A percentile compares a stretch with the other conserved stretches of the same genome.
phyloP scores from a whole-genome alignment of 441 rosid species.

The Manihot esculenta region DNA sequence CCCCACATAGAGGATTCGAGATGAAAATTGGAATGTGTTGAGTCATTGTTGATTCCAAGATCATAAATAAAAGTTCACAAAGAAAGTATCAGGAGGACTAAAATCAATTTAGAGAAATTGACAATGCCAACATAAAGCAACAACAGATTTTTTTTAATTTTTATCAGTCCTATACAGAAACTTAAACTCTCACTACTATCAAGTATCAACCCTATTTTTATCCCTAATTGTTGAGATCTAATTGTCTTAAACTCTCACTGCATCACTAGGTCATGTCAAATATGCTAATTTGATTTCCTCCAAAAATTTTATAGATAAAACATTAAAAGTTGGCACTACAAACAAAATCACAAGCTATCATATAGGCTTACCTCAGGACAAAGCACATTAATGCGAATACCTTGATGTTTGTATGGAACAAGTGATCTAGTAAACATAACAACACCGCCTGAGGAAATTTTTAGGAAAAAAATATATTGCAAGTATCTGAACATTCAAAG shows the following conservation, averaged over 20 bases:
- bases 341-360: not conserved
- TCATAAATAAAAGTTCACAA: not conserved
- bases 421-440: conserved; percentile 88
- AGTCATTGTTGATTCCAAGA: not conserved
- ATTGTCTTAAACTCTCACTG: no score
- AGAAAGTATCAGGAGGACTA: not conserved
- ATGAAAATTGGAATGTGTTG: not conserved
- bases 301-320: not conserved
- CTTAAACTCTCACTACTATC: no score
- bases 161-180: not conserved
- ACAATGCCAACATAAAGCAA: not conserved
- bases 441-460: conserved; percentile 59
- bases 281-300: not conserved
- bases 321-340: not conserved
- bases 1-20: not conserved
- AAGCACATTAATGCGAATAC: conserved; percentile 90
- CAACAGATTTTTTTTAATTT: not conserved
- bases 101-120: not conserved
- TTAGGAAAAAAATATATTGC: not conserved
- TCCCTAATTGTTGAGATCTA: no score
- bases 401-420: conserved; percentile 49
- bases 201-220: no score
- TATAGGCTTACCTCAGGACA: conserved; percentile 85
- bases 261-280: not conserved
- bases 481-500: conserved; percentile 17